Evolutionary conservation across 805 yeast species (phyloP).

Genomic region (Lipomyces spencermartinsiae): DNA sequence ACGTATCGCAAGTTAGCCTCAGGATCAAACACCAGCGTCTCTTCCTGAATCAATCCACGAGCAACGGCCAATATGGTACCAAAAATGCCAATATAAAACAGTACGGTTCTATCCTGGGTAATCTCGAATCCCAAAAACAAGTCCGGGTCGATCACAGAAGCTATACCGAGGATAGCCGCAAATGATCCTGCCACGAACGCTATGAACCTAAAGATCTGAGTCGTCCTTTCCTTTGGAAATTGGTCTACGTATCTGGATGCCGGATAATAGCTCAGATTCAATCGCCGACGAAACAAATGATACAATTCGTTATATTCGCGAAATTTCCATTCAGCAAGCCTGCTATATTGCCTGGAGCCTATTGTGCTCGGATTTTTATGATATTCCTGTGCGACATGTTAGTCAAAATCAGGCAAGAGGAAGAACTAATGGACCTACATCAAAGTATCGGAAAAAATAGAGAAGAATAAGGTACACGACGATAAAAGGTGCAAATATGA

Average conservation of each 20-base stretch:
- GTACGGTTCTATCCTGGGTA: constrained; percentile 76
- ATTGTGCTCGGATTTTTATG: constrained; percentile 84
- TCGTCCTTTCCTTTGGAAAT: constrained; percentile 81
- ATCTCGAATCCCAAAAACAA: constrained; percentile 88
- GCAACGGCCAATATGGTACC: constrained; percentile 90
- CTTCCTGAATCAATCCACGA: constrained; percentile 69
- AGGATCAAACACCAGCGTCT: constrained; percentile 83
- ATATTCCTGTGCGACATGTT: constrained; percentile 58
- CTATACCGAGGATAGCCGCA: constrained; percentile 81
- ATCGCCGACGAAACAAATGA: constrained; percentile 81
- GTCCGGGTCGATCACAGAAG: constrained; percentile 85
- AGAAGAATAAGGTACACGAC: constrained; percentile 81
- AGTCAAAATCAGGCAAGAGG: neutral
- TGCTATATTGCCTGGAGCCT: constrained; percentile 87
- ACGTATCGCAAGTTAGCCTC: constrained; percentile 83
- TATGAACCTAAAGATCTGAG: constrained; percentile 57
- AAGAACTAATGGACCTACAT: constrained; percentile 44
- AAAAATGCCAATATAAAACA: constrained; percentile 85
- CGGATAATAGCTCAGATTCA: constrained; percentile 76
- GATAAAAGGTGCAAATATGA: constrained; percentile 82
- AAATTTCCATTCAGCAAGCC: constrained; percentile 92
- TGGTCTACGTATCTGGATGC: constrained; percentile 87
- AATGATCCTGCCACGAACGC: constrained; percentile 86
- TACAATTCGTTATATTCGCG: constrained; percentile 93
- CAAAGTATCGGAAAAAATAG: constrained; percentile 88